Evolutionary conservation across 2,329 filamentous ascomycete species (phyloP).

Genomic region (Rasamsonia emersonii): DNA sequence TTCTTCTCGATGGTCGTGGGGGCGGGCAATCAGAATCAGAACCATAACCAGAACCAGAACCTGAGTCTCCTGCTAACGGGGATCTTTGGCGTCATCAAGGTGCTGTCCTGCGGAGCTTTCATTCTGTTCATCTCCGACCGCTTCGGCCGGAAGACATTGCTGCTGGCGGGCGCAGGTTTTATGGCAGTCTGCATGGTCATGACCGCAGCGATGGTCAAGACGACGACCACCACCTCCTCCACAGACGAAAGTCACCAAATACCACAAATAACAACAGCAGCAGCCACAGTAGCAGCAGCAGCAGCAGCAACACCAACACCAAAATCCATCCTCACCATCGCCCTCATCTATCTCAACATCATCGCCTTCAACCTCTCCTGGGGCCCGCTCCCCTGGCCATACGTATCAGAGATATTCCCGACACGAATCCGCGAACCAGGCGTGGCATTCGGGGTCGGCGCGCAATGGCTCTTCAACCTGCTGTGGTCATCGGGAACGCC

Average conservation of each 20-base stretch:
- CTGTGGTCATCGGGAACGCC: slow-evolving; percentile 33
- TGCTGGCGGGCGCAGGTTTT: slow-evolving; percentile 39
- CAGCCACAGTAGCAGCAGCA: background rate
- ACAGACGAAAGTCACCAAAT: too few species aligned
- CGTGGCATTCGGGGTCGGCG: slow-evolving; percentile 29
- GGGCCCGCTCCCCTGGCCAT: slow-evolving; percentile 33
- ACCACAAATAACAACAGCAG: too few species aligned
- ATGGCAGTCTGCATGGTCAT: slow-evolving; percentile 41
- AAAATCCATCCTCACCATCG: slow-evolving; percentile 38
- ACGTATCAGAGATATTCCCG: slow-evolving; percentile 30
- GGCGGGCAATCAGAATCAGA: slow-evolving; percentile 32
- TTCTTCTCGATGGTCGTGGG: slow-evolving; percentile 47
- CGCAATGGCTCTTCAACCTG: slow-evolving; percentile 36
- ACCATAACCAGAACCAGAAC: too few species aligned
- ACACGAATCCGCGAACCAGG: slow-evolving; percentile 32
- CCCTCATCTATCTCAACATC: slow-evolving; percentile 48
- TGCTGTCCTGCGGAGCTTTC: slow-evolving; percentile 42
- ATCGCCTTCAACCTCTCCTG: slow-evolving; percentile 37
- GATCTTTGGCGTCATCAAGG: slow-evolving; percentile 48
- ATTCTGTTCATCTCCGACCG: slow-evolving; percentile 47
- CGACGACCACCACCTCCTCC: slow-evolving; percentile 18
- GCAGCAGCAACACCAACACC: background rate
- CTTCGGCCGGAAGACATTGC: slow-evolving; percentile 44
- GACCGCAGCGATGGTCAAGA: slow-evolving; percentile 39
- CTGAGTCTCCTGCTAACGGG: slow-evolving; percentile 43